Base-by-base conservation (phyloP, 768 basidiomycete species). In the Auricularia auricula-judae region DNA sequence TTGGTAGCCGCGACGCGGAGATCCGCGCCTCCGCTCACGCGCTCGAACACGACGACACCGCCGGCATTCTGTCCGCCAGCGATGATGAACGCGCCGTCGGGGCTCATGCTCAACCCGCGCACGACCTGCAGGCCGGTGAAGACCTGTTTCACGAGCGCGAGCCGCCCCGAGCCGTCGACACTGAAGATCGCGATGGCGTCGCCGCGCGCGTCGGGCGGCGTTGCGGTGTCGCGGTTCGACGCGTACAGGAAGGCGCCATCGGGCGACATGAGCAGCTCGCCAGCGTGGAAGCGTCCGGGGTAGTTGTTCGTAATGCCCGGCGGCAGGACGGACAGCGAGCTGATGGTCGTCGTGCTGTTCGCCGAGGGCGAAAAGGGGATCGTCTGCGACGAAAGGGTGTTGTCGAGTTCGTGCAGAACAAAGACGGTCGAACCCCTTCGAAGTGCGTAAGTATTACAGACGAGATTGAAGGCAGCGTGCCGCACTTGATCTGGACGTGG, bases 51-150 rank as follows among this genome's bases (percentile, higher is more conserved):
- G 36, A 80, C 77, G 7, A 86, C 80, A 1, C 87, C 86, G 2
- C 77, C 82, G 36, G 54, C 58, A 16, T 84, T 84, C 3, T 77
- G 79, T 12, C 84, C 85, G 8, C 80, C 79, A 34, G 84, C 84
- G 51, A 86, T 76, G 35, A 88, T 73, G 69, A 79, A 83, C 35
- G 79, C 80, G 59, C 83, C 83, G 60, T 77, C 78, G 3, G 79
- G 78, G 18, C 69, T 74, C 63, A 87, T 76, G 72, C 80, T 79
- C 85, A 89, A 87, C 3, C 86, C 87, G 36, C 86, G 76, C 42
- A 88, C 79, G 70, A 87, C 82, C 67, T 84, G 76, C 62, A 87
- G 72, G 11, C 86, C 84, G 0, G 86, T 87, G 74, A 79, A 86
- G 21, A 87, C 81, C 64, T 86, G 83, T 14, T 75, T 75, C 43